phyloP scores from a whole-genome alignment of 2,329 filamentous ascomycete species.

The Calycina herbarum region DNA sequence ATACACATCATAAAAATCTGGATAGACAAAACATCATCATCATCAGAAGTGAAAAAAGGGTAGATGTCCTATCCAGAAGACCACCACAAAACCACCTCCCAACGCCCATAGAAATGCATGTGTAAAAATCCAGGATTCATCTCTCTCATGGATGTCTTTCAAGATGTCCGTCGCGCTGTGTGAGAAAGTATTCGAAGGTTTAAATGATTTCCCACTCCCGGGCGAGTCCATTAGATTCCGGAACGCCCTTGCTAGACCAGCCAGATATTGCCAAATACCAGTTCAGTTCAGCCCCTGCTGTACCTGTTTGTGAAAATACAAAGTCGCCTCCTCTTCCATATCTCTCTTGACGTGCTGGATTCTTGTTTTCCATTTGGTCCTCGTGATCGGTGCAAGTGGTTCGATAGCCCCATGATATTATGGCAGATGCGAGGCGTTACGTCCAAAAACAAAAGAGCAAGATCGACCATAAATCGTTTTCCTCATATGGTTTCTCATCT shows the following conservation, averaged over 20 bases:
- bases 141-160: too few relatives aligned
- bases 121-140: too few relatives aligned
- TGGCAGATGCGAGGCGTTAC: background rate
- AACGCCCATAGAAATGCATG: too few relatives aligned
- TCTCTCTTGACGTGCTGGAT: background rate
- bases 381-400: background rate
- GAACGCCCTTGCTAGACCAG: background rate
- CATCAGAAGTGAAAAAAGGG: too few relatives aligned
- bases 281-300: background rate
- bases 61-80: too few relatives aligned
- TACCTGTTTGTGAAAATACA: background rate
- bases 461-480: background rate
- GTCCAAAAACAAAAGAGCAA: background rate
- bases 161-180: too few relatives aligned
- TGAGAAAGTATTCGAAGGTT: too few relatives aligned
- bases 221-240: too few relatives aligned
- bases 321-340: background rate
- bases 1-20: too few relatives aligned
- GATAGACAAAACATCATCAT: too few relatives aligned
- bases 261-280: background rate
- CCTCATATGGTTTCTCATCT: background rate
- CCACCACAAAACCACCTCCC: too few relatives aligned
- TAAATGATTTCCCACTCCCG: too few relatives aligned
- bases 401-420: background rate
- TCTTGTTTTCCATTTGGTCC: background rate